A percentile compares a stretch with the other conserved stretches of the same genome.
These are phyloP conservation scores for Aeminium ludgeri DNA, from an alignment of 495 filamentous ascomycete genomes.

Conservation along the genomic window DNA sequence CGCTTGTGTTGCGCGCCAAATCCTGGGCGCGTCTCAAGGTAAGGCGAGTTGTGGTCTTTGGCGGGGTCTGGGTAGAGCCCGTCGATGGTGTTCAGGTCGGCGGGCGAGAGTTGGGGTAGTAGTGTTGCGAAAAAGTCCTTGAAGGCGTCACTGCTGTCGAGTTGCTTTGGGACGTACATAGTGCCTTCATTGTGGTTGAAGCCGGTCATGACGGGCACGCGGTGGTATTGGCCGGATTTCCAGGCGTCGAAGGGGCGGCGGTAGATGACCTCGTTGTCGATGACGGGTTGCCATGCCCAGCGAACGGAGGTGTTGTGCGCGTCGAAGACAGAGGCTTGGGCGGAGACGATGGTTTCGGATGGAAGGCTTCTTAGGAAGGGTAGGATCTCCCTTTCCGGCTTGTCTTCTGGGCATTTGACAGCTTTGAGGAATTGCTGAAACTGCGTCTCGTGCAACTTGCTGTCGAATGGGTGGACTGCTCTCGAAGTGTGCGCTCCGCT, in stretches of 20 bases:
- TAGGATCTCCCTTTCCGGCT: constrained; percentile 32
- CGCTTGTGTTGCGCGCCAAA: constrained; percentile 41
- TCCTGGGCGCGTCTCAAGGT: constrained; percentile 23
- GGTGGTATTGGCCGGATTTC: constrained; percentile 34
- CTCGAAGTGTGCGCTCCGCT: constrained; percentile 47
- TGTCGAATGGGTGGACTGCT: constrained; percentile 37
- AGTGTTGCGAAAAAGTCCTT: constrained; percentile 37
- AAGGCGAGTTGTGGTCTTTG: constrained; percentile 21
- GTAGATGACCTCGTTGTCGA: constrained; percentile 40
- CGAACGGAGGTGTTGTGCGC: constrained; percentile 37
- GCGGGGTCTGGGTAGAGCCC: constrained; percentile 41
- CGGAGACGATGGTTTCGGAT: constrained; percentile 28
- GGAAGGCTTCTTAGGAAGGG: constrained; percentile 34
- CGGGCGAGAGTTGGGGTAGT: constrained; percentile 32
- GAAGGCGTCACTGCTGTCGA: constrained; percentile 33
- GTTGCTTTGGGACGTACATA: constrained; percentile 35
- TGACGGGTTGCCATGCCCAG: constrained; percentile 54
- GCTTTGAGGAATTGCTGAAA: constrained; percentile 39
- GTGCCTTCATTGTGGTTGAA: constrained; percentile 52
- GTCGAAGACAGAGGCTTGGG: constrained; percentile 35
- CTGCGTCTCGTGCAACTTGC: constrained; percentile 41
- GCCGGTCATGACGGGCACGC: constrained; percentile 46
- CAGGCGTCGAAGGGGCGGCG: constrained; percentile 40
- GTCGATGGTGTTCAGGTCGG: constrained; percentile 35
- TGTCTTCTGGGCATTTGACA: constrained; percentile 25